Percentiles rank a stretch among this genome's conserved stretches.
Conservation (phyloP, 495 filamentous ascomycete species). For the Penicillium subrubescens region DNA sequence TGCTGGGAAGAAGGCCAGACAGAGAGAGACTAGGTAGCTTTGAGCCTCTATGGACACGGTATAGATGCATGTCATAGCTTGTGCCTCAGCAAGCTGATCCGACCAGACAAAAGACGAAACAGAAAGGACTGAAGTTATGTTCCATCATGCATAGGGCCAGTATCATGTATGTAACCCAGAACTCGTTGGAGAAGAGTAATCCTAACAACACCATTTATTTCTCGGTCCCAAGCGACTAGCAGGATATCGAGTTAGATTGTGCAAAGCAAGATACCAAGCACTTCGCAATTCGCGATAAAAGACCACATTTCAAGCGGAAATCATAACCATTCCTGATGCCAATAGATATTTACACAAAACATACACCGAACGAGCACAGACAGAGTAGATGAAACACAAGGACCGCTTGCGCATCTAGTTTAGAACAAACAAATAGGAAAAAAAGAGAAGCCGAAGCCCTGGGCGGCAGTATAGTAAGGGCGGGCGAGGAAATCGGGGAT, state of each 20-base stretch:
- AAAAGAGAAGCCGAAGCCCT: constrained; percentile 27
- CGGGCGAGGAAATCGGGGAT: constrained; percentile 13
- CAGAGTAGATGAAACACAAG: constrained; percentile 26
- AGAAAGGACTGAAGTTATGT: background rate
- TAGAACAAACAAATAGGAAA: constrained; percentile 18
- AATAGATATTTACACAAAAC: constrained; percentile 50
- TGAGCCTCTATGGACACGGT: no score
- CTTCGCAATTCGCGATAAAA: background rate
- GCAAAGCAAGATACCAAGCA: background rate
- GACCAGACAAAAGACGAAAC: background rate
- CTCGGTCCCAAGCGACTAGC: background rate
- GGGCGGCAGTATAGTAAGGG: constrained; percentile 12
- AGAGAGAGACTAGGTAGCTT: no score
- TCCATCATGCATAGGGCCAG: background rate
- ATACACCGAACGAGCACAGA: constrained; percentile 27
- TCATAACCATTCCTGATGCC: constrained; percentile 46
- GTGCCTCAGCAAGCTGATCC: background rate
- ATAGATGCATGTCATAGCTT: no score
- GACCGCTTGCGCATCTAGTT: constrained; percentile 23
- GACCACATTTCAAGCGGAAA: constrained; percentile 22
- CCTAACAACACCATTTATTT: background rate
- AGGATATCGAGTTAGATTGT: background rate
- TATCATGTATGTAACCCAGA: background rate
- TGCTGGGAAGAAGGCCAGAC: no score
- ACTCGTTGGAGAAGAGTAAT: background rate